phyloP scores from a whole-genome alignment of 148 eudicot species.

The Chenopodium suecicum region DNA sequence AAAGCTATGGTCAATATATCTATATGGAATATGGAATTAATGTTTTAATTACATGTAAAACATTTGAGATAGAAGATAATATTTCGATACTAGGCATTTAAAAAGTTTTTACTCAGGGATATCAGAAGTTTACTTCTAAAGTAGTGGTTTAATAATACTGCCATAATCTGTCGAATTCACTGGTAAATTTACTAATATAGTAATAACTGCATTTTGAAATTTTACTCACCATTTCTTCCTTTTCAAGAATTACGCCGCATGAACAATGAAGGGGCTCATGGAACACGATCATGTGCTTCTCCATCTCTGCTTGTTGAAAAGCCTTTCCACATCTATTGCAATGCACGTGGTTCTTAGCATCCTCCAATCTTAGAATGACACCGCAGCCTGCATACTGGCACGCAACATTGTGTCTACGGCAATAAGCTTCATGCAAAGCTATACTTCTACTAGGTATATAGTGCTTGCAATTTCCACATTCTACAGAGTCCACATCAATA shows the following conservation, averaged over 20 bases:
- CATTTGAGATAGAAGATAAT: neutral
- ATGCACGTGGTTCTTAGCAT: conserved; percentile 74
- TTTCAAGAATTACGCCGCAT: conserved; percentile 83
- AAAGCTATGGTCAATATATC: neutral
- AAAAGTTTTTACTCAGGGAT: neutral
- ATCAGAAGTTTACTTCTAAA: neutral
- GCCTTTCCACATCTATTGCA: conserved; percentile 82
- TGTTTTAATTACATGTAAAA: neutral
- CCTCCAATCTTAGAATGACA: conserved; percentile 68
- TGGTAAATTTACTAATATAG: neutral
- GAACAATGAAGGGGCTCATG: conserved; percentile 80
- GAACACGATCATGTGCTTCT: conserved; percentile 83
- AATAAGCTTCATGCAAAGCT: conserved; percentile 83
- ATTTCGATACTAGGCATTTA: neutral
- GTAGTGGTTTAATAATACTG: neutral
- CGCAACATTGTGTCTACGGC: conserved; percentile 72
- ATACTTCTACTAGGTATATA: conserved; percentile 72
- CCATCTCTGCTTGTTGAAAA: conserved; percentile 74
- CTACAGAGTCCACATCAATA: conserved; percentile 58
- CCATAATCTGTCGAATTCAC: neutral
- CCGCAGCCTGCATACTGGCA: conserved; percentile 82
- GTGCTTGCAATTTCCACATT: conserved; percentile 80
- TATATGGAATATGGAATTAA: neutral
- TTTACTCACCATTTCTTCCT: conserved; percentile 74
- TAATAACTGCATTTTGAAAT: neutral